Evolutionary conservation across 169 alveolate genomes (phyloP).

Genomic region (Plasmodium reichenowi): DNA sequence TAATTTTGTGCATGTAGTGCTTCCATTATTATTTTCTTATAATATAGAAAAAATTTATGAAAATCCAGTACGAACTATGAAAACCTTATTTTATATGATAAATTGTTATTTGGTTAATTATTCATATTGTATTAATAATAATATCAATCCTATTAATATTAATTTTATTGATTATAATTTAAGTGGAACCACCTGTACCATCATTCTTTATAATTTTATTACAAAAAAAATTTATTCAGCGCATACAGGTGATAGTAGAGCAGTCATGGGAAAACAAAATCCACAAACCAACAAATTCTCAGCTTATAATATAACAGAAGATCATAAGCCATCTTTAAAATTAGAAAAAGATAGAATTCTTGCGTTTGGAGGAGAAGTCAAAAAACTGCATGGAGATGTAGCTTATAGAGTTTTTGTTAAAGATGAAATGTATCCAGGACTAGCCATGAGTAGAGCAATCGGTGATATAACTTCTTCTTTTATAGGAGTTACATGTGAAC

Average conservation of each 20-base stretch:
- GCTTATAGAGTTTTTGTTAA: constrained; percentile 90
- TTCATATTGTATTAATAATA: constrained; percentile 80
- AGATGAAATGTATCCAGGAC: constrained; percentile 88
- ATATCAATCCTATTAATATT: constrained; percentile 80
- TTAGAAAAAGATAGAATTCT: constrained; percentile 88
- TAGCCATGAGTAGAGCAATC: constrained; percentile 93
- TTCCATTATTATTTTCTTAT: constrained; percentile 79
- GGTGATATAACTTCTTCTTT: constrained; percentile 92
- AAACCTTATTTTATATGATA: constrained; percentile 74
- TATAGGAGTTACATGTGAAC: constrained; percentile 92
- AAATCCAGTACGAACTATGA: constrained; percentile 66
- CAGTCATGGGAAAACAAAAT: constrained; percentile 83
- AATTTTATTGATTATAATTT: constrained; percentile 85
- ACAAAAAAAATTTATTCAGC: constrained; percentile 81
- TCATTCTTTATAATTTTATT: constrained; percentile 74
- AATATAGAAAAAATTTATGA: constrained; percentile 76
- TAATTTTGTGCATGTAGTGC: constrained; percentile 81
- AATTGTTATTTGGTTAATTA: constrained; percentile 79
- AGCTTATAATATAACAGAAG: constrained; percentile 85
- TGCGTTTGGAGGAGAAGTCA: constrained; percentile 90
- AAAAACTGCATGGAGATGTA: constrained; percentile 86
- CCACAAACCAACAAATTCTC: constrained; percentile 62
- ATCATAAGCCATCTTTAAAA: constrained; percentile 88
- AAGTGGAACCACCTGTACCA: constrained; percentile 87
- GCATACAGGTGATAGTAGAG: constrained; percentile 88